A percentile compares a stretch with the other conserved stretches of the same genome.
Conservation (phyloP, 345 rosid species). For the Arabidopsis arenosa region DNA sequence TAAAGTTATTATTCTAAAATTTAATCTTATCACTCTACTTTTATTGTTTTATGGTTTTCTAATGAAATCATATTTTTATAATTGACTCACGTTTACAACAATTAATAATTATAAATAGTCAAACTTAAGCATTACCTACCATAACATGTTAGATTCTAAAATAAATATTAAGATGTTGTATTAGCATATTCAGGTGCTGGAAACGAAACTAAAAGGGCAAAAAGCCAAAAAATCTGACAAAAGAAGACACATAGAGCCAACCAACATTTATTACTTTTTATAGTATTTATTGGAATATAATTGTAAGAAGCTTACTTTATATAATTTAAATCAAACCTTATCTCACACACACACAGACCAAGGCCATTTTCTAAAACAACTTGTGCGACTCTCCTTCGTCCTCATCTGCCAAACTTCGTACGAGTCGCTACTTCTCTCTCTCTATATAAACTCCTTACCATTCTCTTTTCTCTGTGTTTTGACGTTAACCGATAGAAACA, state of each 20-base stretch:
- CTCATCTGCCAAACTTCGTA: constrained; percentile 15
- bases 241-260: constrained; percentile 15
- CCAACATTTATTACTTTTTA: not conserved
- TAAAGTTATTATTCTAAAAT: too few species aligned
- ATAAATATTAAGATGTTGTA: not conserved
- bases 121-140: not conserved
- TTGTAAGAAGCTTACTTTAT: not conserved
- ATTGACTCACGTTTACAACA: not conserved
- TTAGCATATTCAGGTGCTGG: constrained; percentile 22
- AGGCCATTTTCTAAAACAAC: constrained; percentile 22
- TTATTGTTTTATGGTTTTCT: too few species aligned
- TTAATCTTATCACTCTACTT: too few species aligned
- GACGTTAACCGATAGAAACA: not conserved
- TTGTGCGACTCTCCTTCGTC: constrained; percentile 36
- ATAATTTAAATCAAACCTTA: not conserved
- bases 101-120: not conserved
- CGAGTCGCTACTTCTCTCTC: constrained; percentile 39
- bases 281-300: not conserved
- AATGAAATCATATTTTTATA: too few species aligned
- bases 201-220: not conserved
- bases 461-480: not conserved
- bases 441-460: not conserved
- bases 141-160: not conserved
- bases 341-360: constrained; percentile 39
- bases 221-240: constrained; percentile 19